Conservation (phyloP, 2,329 filamentous ascomycete genomes). For the Arthrobotrys sinensis region DNA sequence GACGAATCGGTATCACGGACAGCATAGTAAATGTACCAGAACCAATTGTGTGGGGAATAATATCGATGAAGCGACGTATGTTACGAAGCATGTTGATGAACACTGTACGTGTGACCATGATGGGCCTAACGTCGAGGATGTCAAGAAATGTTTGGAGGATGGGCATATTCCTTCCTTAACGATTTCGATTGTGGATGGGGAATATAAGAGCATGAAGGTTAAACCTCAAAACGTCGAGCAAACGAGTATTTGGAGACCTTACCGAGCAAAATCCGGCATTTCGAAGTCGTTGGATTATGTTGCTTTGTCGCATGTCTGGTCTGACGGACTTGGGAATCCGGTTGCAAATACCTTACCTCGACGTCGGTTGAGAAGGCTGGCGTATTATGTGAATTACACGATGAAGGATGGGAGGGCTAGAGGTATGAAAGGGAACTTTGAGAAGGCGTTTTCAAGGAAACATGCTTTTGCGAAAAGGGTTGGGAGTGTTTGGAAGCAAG, state of each 20-base stretch:
- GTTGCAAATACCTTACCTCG: slow-evolving; percentile 55
- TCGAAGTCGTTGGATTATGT: slow-evolving; percentile 60
- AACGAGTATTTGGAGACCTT: slow-evolving; percentile 39
- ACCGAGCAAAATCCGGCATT: slow-evolving; percentile 40
- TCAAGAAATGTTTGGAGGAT: slow-evolving; percentile 52
- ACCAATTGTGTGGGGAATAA: slow-evolving; percentile 52
- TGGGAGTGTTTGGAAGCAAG: slow-evolving; percentile 42
- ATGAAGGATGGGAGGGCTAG: slow-evolving; percentile 50
- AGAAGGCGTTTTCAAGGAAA: slow-evolving; percentile 36
- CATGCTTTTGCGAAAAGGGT: slow-evolving; percentile 39
- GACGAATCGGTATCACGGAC: slow-evolving; percentile 42
- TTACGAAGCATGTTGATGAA: slow-evolving; percentile 45
- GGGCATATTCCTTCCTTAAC: slow-evolving; percentile 46
- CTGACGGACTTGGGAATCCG: slow-evolving; percentile 62
- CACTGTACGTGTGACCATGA: slow-evolving; percentile 48
- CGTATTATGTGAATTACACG: slow-evolving; percentile 51
- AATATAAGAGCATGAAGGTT: slow-evolving; percentile 52
- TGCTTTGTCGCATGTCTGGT: slow-evolving; percentile 62
- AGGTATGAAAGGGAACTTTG: slow-evolving; percentile 33
- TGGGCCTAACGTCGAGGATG: slow-evolving; percentile 53
- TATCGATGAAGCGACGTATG: slow-evolving; percentile 54
- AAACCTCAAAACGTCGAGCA: slow-evolving; percentile 50
- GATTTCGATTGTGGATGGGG: slow-evolving; percentile 50
- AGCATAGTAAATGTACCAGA: slow-evolving; percentile 38
- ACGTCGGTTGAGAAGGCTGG: slow-evolving; percentile 58